Base-by-base conservation (phyloP, 768 basidiomycete genomes). In the Russula sp. region DNA sequence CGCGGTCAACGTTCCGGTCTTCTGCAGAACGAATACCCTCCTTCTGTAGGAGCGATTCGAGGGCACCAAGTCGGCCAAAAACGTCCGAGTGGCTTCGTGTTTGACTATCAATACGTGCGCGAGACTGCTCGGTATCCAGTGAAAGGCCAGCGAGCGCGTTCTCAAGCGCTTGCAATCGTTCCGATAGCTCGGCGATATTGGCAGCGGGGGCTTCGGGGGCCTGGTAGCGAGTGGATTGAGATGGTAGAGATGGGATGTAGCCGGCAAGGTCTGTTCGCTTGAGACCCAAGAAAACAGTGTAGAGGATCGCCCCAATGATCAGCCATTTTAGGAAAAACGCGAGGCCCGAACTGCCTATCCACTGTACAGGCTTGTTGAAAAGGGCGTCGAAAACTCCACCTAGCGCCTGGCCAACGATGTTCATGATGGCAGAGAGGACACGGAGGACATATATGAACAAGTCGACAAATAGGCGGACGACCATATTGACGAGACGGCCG, bases 181-280 rank as follows among this genome's bases (percentile, higher is more conserved):
- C 77, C 2, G 84, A 78, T 26, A 92, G 76, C 61, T 90, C 90
- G 5, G 81, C 80, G 22, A 91, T 76, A 72, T 90, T 82, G n/a
- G 80, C 78, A 1, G 84, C 83, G 1, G 89, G 88, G 10, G 77
- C 72, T 11, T 82, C 81, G 0, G 89, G 86, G 0, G 84, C 75
- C 2, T 75, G 73, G 70, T 85, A 91, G 5, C 70, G 60, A 32
- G 73, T 60, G 57, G 73, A 32, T 67, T 75, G 70, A 71, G 71
- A 70, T 64, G 80, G 72, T 32, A 51, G 60, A 60, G 34, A 71
- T 44, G 48, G 67, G 51, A 50, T 62, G 48, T 52, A 71, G 57
- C 22, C 59, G 51, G 34, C 68, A 46, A 69, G 36, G 50, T 52
- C 53, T 14, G 51, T 34, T 51, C 79, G 75, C 55, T 74, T 76